These are phyloP conservation scores for Gastrolobium villosum DNA, from an alignment of 306 rosid genomes.

Conservation along the genomic window DNA sequence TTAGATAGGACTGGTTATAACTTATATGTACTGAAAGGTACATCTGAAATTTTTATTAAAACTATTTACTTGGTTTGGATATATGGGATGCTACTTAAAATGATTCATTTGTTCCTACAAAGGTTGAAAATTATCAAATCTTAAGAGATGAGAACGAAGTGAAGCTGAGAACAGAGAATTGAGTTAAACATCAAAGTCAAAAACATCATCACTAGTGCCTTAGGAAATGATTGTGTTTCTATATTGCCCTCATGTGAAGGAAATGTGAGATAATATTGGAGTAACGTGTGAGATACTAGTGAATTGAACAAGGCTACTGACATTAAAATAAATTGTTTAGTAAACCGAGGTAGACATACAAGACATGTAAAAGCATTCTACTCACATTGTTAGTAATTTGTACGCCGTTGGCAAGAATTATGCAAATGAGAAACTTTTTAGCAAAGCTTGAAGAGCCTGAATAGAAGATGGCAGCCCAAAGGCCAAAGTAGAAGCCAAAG, in stretches of 20 bases:
- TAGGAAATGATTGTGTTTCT: not conserved
- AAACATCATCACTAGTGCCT: not conserved
- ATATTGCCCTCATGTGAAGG: not conserved
- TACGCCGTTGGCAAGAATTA: not conserved
- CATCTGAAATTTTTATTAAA: not conserved
- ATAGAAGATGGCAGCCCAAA: not conserved
- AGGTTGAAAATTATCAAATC: not conserved
- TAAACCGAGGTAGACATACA: not conserved
- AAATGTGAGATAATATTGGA: not conserved
- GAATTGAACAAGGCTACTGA: not conserved
- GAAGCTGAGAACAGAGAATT: no score
- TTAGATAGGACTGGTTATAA: not conserved
- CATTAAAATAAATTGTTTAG: not conserved
- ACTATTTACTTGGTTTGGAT: not conserved
- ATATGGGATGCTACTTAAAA: not conserved
- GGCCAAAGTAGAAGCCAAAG: not conserved
- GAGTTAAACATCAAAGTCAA: no score
- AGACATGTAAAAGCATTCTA: not conserved
- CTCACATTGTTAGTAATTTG: not conserved
- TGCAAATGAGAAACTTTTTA: not conserved
- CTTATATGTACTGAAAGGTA: not conserved
- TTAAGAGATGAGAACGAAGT: no score
- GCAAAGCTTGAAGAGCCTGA: not conserved
- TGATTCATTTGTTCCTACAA: not conserved
- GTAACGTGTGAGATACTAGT: not conserved